A percentile compares a stretch with the other conserved stretches of the same genome.
phyloP scores from a whole-genome alignment of 257 asterid species.

The Lithospermum erythrorhizon region DNA sequence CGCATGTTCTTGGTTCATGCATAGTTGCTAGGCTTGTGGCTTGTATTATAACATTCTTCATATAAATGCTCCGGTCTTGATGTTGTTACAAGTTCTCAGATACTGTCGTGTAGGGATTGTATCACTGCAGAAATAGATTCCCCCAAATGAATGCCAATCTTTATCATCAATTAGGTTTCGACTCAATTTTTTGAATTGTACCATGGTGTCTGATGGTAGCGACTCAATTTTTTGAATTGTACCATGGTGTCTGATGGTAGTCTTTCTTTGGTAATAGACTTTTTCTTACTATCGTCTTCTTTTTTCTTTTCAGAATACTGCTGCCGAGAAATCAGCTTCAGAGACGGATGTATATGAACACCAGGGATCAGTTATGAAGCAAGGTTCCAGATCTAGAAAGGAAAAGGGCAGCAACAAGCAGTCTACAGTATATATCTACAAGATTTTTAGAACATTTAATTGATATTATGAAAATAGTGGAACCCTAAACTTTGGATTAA shows the following conservation, averaged over 20 bases:
- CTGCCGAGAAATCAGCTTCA: background rate
- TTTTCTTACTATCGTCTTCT: background rate
- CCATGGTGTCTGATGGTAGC: background rate
- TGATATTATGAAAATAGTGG: background rate
- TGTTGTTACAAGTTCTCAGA: too few species aligned
- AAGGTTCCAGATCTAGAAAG: constrained; percentile 8
- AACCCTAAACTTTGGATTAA: constrained; percentile 5
- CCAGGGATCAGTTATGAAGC: constrained; percentile 4
- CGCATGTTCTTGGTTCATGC: too few species aligned
- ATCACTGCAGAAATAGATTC: too few species aligned
- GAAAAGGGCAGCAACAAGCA: constrained; percentile 5
- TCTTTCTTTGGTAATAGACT: background rate
- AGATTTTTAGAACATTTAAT: constrained; percentile 1
- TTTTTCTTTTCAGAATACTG: background rate
- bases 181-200: background rate
- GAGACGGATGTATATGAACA: constrained; percentile 3
- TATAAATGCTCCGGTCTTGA: too few species aligned
- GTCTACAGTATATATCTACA: constrained; percentile 7
- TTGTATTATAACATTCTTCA: too few species aligned
- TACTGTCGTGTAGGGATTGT: too few species aligned
- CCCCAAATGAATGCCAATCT: too few species aligned
- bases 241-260: background rate
- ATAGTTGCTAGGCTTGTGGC: too few species aligned
- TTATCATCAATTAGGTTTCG: background rate
- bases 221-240: background rate